Base-by-base conservation (phyloP, 129 eudicot species). In the Tanacetum coccineum region DNA sequence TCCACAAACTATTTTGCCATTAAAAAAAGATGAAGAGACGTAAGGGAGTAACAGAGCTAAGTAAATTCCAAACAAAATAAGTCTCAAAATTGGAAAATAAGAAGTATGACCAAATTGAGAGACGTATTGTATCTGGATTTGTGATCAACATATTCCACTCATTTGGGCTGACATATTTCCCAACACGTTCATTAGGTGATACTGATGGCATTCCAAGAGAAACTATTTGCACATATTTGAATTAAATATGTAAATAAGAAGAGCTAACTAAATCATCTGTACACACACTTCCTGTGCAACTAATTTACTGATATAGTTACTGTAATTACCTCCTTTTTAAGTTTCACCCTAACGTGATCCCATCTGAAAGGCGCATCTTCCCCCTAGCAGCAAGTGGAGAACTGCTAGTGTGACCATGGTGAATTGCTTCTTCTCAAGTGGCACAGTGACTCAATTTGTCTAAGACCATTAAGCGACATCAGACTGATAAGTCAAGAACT, bases 391-490 rank as follows among this genome's bases (percentile, higher is more conserved):
- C 87, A 70, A 93, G 87, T 66, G 98, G 98, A 67, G 96, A 88
- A 69, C 87, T 81, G 78, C 86, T 84, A 30, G 74, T 86, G 72
- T 88, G 96, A 60, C 98, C 98, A 79, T 88, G 98, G 73, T 92
- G 98, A 21, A 92, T 88, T 65, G 95, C 96, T 81, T 92, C 98
- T 78, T 92, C 98, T 81, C 88, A 96, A 46, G 98, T n/a, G 89
- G 66, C 95, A 92, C 96, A 39, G 98, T 19, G 98, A 80, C 71
- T 93, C 98, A 56, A 93, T 78, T 66, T 71, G 89, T 74, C 95
- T 76, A 56, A 93, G 95, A 61, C 92, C 76, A 66, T 89, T 55
- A 93, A 73, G 66, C 96, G 92, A 3, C 79, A 79, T 93, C 95
- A 55, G 84, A 75, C 74, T 86, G 92, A 75, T 62, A 84, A 93